Evolutionary conservation across 2,329 filamentous ascomycete species (phyloP).

Genomic region (Basipetospora chlamydospora): DNA sequence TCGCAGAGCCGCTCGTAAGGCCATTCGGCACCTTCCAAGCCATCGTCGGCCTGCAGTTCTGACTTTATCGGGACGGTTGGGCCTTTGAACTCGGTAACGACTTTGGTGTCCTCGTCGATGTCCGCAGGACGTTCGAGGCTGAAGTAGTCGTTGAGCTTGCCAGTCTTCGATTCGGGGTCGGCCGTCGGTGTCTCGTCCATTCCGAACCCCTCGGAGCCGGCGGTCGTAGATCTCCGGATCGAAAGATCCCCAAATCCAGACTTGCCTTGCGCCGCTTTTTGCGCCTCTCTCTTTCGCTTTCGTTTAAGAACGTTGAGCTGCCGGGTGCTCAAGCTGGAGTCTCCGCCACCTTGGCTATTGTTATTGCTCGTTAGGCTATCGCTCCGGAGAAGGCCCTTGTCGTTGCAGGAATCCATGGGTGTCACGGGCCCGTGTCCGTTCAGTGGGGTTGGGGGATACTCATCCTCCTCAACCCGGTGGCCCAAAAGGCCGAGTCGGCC

Average conservation of each 20-base stretch:
- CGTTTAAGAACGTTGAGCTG: conserved; percentile 91
- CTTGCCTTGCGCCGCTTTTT: conserved; percentile 74
- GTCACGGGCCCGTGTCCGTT: not conserved
- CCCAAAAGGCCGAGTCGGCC: conserved; percentile 74
- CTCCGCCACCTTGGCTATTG: conserved; percentile 36
- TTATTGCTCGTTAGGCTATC: conserved; percentile 20
- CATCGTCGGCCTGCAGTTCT: conserved; percentile 63
- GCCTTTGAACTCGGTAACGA: conserved; percentile 93
- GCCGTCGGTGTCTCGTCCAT: conserved; percentile 43
- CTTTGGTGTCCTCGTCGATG: conserved; percentile 77
- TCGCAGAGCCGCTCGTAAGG: conserved; percentile 89
- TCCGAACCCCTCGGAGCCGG: conserved; percentile 44
- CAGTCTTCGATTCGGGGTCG: conserved; percentile 41
- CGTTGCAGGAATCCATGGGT: conserved; percentile 28
- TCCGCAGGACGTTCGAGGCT: conserved; percentile 66
- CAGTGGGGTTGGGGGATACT: conserved; percentile 37
- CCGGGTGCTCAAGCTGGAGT: conserved; percentile 68
- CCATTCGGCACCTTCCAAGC: conserved; percentile 73
- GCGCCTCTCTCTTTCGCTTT: conserved; percentile 80
- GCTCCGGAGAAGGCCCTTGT: conserved; percentile 16
- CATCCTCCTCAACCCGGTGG: conserved; percentile 71
- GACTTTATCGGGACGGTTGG: conserved; percentile 68
- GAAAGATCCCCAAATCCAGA: conserved; percentile 81
- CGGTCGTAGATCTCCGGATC: conserved; percentile 45
- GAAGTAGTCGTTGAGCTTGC: conserved; percentile 70